Evolutionary conservation across 768 basidiomycete species (phyloP).

Genomic region (Serendipita sp.): DNA sequence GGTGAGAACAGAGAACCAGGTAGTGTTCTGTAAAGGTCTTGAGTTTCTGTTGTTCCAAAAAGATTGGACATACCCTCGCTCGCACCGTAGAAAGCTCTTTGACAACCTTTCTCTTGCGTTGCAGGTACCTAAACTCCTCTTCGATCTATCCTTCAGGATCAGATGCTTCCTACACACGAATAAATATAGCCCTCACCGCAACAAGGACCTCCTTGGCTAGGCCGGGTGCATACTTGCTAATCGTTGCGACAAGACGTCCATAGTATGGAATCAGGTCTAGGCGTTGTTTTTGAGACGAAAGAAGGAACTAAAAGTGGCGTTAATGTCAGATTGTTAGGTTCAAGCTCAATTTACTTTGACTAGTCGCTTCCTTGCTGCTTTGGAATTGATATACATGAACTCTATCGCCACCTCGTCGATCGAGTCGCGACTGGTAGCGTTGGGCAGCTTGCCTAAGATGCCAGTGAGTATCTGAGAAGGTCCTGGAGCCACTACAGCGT

Average conservation of each 20-base stretch:
- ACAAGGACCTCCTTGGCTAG: conserved; percentile 68
- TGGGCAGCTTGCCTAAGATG: conserved; percentile 76
- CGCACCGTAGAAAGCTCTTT: conserved; percentile 77
- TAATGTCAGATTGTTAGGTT: conserved; percentile 3
- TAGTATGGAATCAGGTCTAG: conserved; percentile 89
- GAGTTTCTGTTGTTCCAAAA: not conserved
- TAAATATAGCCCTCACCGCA: conserved; percentile 34
- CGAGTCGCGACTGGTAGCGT: conserved; percentile 76
- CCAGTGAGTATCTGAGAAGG: conserved; percentile 87
- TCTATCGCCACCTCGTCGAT: conserved; percentile 92
- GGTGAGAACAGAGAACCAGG: conserved; percentile 80
- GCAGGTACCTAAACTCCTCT: conserved; percentile 91
- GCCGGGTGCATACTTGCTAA: conserved; percentile 88
- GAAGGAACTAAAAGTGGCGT: conserved; percentile 41
- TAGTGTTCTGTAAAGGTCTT: conserved; percentile 48
- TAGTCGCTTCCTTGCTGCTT: conserved; percentile 83
- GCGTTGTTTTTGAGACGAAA: conserved; percentile 70
- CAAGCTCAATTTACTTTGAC: conserved; percentile 41
- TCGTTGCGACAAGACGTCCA: conserved; percentile 70
- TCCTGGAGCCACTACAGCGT: conserved; percentile 57
- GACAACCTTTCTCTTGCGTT: conserved; percentile 83
- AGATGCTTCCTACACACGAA: not conserved
- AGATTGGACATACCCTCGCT: conserved; percentile 41
- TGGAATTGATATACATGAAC: conserved; percentile 92
- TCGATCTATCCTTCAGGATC: conserved; percentile 44